phyloP scores from a whole-genome alignment of 441 rosid species.

The Eutrema salsugineum region DNA sequence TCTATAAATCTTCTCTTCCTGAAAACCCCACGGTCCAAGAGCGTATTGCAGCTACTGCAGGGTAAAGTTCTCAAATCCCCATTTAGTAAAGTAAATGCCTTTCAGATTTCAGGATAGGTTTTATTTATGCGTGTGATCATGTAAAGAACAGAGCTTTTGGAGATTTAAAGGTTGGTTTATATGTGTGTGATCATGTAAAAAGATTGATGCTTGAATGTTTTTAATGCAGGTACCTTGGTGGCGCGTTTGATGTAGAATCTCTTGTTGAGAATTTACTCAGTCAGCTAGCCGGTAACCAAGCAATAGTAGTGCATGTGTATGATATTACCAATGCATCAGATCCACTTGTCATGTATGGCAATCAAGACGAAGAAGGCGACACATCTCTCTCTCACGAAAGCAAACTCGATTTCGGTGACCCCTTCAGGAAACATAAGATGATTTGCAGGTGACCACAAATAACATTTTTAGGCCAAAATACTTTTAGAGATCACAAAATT shows the following conservation, averaged over 20 bases:
- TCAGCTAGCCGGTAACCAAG: slow-evolving; percentile 95
- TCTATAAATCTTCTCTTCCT: slow-evolving; percentile 81
- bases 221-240: slow-evolving; percentile 84
- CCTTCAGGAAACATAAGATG: slow-evolving; percentile 91
- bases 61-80: slow-evolving; percentile 40
- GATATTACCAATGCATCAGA: slow-evolving; percentile 83
- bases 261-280: slow-evolving; percentile 95
- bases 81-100: not conserved
- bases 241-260: slow-evolving; percentile 96
- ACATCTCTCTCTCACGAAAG: slow-evolving; percentile 67
- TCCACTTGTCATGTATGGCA: slow-evolving; percentile 87
- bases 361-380: slow-evolving; percentile 77
- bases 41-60: slow-evolving; percentile 80
- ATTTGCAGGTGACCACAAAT: slow-evolving; percentile 62
- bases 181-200: not conserved
- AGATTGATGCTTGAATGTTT: slow-evolving; percentile 11
- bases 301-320: slow-evolving; percentile 81
- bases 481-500: not conserved
- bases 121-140: not conserved
- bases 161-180: not conserved
- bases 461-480: slow-evolving; percentile 1
- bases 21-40: slow-evolving; percentile 53
- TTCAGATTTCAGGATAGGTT: not conserved
- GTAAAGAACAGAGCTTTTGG: not conserved
- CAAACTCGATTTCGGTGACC: slow-evolving; percentile 92